These are phyloP conservation scores for Coniella lustricola DNA, from an alignment of 2,329 filamentous ascomycete species.

Conservation along the genomic window DNA sequence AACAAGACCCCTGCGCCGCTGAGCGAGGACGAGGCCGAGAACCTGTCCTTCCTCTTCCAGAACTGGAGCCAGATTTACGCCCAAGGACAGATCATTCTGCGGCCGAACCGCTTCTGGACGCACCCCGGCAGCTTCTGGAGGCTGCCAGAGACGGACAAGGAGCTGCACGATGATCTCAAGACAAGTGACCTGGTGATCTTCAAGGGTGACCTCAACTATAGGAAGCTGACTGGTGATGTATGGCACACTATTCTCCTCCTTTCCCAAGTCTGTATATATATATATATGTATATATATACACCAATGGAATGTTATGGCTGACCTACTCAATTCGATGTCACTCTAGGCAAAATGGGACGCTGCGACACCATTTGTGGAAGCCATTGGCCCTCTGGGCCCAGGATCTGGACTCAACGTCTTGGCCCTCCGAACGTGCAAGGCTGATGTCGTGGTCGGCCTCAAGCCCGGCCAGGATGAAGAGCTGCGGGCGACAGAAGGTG, in stretches of 20 bases:
- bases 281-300: neutral
- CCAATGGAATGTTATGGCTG: neutral
- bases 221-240: constrained; percentile 86
- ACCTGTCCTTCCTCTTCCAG: constrained; percentile 70
- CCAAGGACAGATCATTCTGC: constrained; percentile 75
- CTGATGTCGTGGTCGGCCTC: constrained; percentile 90
- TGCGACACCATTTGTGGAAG: constrained; percentile 76
- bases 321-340: constrained; percentile 1
- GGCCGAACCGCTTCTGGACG: constrained; percentile 90
- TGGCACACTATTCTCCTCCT: constrained; percentile 29
- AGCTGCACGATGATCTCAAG: constrained; percentile 70
- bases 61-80: constrained; percentile 75
- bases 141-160: constrained; percentile 60
- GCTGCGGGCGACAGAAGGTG: constrained; percentile 59
- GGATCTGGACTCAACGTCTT: constrained; percentile 78
- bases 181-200: constrained; percentile 84
- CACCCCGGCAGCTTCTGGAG: constrained; percentile 83
- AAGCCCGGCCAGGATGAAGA: constrained; percentile 75
- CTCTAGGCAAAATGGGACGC: constrained; percentile 69
- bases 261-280: neutral
- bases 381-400: constrained; percentile 78
- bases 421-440: constrained; percentile 89
- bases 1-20: constrained; percentile 55
- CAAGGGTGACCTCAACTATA: constrained; percentile 95
- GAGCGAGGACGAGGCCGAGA: constrained; percentile 56